phyloP scores from a whole-genome alignment of 2,329 filamentous ascomycete species.

The Trichoderma atrobrunneum region DNA sequence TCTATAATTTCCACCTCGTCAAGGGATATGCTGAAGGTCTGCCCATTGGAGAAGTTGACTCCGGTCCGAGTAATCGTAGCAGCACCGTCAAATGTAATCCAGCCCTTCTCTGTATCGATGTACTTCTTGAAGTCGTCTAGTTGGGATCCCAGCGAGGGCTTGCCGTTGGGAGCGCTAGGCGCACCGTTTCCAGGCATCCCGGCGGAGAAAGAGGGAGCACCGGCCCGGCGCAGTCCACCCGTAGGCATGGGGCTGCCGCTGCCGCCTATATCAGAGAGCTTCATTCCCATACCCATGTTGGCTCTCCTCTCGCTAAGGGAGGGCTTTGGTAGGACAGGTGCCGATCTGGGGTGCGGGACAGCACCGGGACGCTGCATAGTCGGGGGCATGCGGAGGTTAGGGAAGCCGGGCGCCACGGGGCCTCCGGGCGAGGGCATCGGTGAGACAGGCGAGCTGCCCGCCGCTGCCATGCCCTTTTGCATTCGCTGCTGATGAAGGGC shows the following conservation, averaged over 20 bases:
- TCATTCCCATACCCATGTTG: slow-evolving; percentile 50
- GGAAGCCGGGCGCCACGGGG: slow-evolving; percentile 42
- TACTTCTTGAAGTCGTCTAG: slow-evolving; percentile 68
- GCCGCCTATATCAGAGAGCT: slow-evolving; percentile 53
- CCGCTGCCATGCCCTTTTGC: slow-evolving; percentile 41
- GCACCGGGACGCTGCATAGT: slow-evolving; percentile 45
- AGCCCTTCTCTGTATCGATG: slow-evolving; percentile 88
- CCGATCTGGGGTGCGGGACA: slow-evolving; percentile 51
- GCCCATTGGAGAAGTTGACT: slow-evolving; percentile 87
- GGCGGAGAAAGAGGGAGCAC: slow-evolving; percentile 42
- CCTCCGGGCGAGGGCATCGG: slow-evolving; percentile 34
- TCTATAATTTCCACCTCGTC: slow-evolving; percentile 93
- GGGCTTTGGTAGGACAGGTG: slow-evolving; percentile 50
- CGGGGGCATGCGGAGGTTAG: slow-evolving; percentile 43
- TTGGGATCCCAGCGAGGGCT: slow-evolving; percentile 44
- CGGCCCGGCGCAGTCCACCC: slow-evolving; percentile 29
- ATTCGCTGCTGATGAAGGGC: slow-evolving; percentile 47
- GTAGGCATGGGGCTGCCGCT: slow-evolving; percentile 25
- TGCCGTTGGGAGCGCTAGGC: slow-evolving; percentile 21
- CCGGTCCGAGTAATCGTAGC: slow-evolving; percentile 85
- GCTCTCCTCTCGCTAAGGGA: slow-evolving; percentile 66
- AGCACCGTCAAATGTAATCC: slow-evolving; percentile 88
- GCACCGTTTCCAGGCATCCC: slow-evolving; percentile 35
- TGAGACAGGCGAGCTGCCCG: slow-evolving; percentile 29
- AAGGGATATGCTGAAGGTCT: slow-evolving; percentile 87